Evolutionary conservation across 108 stramenopile species (phyloP).

Genomic region (Pseudonitzschia delicatissima): DNA sequence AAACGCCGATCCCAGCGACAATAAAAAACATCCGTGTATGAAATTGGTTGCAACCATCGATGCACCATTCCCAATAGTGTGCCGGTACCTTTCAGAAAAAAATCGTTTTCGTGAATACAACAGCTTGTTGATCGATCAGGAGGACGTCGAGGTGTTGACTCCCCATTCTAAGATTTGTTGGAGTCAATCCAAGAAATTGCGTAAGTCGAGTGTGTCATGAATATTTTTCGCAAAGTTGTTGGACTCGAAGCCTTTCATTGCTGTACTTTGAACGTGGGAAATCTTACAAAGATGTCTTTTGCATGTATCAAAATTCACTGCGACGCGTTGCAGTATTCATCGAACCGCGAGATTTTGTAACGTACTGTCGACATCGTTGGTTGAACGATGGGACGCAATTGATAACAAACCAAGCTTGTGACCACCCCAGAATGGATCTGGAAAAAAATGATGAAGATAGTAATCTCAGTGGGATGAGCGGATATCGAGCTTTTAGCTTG

Average conservation of each 20-base stretch:
- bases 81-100: slow-evolving; percentile 54
- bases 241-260: no score
- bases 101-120: slow-evolving; percentile 62
- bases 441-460: not conserved
- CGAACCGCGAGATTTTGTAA: slow-evolving; percentile 72
- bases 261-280: no score
- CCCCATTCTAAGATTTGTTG: slow-evolving; percentile 63
- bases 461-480: not conserved
- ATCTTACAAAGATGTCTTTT: no score
- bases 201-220: not conserved
- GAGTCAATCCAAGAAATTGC: slow-evolving; percentile 58
- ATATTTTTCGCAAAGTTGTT: not conserved
- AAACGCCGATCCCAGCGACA: not conserved
- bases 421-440: slow-evolving; percentile 41
- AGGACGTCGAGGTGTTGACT: slow-evolving; percentile 36
- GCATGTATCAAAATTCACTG: no score
- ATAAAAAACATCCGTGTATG: slow-evolving; percentile 57
- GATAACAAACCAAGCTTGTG: slow-evolving; percentile 73
- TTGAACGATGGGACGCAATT: slow-evolving; percentile 60
- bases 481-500: slow-evolving; percentile 61
- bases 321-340: no score
- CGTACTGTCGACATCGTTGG: slow-evolving; percentile 77
- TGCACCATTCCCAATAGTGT: slow-evolving; percentile 67
- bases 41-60: slow-evolving; percentile 65
- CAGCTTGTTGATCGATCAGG: slow-evolving; percentile 51